A percentile compares a stretch with the other conserved stretches of the same genome.
Conservation (phyloP, 2,329 filamentous ascomycete species). For the Cladosporium sp. region DNA sequence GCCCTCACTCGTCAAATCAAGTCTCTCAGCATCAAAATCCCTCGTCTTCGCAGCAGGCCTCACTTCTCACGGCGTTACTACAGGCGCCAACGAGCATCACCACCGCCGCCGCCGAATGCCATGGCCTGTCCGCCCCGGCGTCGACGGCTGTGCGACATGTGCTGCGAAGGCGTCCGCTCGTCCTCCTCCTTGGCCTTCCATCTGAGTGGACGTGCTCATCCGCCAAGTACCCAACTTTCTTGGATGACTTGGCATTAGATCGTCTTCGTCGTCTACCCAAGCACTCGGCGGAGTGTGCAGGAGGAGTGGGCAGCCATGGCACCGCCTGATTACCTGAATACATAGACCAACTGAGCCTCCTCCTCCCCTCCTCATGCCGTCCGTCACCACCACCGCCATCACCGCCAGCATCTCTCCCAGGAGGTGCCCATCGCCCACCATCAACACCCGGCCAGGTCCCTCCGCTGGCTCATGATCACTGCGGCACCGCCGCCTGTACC, state of each 20-base stretch:
- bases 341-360: conserved; percentile 6
- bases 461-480: conserved; percentile 7
- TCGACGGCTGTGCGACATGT: not conserved
- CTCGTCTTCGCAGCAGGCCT: no score
- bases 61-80: no score
- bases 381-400: conserved; percentile 1
- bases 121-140: no score
- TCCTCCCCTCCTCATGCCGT: not conserved
- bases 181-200: conserved; percentile 5
- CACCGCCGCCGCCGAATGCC: not conserved
- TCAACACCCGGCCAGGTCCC: not conserved
- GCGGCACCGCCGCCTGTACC: conserved; percentile 1
- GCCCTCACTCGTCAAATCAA: no score
- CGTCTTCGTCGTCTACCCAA: not conserved
- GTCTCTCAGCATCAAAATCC: no score
- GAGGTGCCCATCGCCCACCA: not conserved
- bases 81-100: not conserved
- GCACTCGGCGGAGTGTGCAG: conserved; percentile 1
- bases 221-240: not conserved
- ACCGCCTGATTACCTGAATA: conserved; percentile 8
- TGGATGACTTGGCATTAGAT: conserved; percentile 1
- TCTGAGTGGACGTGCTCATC: not conserved
- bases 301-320: conserved; percentile 7
- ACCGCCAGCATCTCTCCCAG: not conserved
- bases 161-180: not conserved